Evolutionary conservation across 306 rosid genomes (phyloP).

Genomic region (Prinsepia uniflora): DNA sequence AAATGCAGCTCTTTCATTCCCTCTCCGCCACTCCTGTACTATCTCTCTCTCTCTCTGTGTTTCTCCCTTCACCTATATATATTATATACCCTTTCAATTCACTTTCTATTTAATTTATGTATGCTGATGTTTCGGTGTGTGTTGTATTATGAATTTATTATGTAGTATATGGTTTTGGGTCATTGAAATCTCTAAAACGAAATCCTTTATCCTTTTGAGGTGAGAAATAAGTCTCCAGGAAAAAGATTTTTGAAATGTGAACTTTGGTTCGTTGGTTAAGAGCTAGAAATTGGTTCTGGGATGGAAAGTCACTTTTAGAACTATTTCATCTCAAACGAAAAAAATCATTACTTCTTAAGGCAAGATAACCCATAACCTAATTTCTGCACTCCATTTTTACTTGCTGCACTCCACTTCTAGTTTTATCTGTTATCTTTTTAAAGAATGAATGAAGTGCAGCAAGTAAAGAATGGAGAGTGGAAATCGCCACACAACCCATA

Average conservation of each 20-base stretch:
- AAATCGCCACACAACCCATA: no score
- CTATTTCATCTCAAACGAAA: background rate
- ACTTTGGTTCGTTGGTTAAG: background rate
- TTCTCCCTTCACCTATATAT: background rate
- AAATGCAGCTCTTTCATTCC: conserved; percentile 38
- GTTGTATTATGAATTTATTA: background rate
- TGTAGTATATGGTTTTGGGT: background rate
- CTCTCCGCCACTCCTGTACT: conserved; percentile 48
- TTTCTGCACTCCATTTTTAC: no score
- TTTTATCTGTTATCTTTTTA: no score
- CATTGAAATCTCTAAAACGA: background rate
- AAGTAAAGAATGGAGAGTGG: no score
- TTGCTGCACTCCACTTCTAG: no score
- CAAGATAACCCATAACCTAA: background rate
- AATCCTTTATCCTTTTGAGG: background rate
- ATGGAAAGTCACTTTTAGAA: background rate
- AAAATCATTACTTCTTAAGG: background rate
- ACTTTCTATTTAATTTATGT: no score
- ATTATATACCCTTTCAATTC: no score
- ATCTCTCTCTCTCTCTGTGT: conserved; percentile 23
- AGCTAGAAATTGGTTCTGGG: background rate
- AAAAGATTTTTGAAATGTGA: background rate
- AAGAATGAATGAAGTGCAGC: no score
- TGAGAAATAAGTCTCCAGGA: background rate
- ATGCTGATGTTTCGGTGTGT: background rate